These are phyloP conservation scores for Gymnopilus dilepis DNA, from an alignment of 768 basidiomycete species.

Conservation along the genomic window DNA sequence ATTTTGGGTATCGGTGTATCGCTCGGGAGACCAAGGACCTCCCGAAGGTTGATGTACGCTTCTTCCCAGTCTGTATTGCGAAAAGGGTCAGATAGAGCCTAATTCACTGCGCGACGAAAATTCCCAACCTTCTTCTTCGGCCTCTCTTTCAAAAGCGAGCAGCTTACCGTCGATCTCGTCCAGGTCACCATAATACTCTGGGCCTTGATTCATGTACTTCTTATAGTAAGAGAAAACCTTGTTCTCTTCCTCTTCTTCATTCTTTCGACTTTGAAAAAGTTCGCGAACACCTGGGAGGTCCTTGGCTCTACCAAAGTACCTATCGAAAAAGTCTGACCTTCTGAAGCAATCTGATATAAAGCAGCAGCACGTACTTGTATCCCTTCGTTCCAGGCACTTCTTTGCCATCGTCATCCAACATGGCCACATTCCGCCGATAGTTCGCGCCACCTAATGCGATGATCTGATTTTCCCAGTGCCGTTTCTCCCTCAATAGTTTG, in stretches of 20 bases:
- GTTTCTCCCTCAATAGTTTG: slow-evolving; percentile 91
- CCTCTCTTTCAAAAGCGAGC: slow-evolving; percentile 69
- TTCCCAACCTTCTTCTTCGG: slow-evolving; percentile 73
- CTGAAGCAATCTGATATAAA: not conserved
- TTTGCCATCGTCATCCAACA: slow-evolving; percentile 93
- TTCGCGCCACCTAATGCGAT: slow-evolving; percentile 96
- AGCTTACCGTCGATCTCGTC: slow-evolving; percentile 81
- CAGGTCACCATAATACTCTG: slow-evolving; percentile 88
- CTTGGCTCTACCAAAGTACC: slow-evolving; percentile 97
- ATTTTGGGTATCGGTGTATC: slow-evolving; percentile 60
- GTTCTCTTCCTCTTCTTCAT: slow-evolving; percentile 90
- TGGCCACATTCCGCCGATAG: slow-evolving; percentile 90
- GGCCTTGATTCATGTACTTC: slow-evolving; percentile 87
- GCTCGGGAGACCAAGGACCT: slow-evolving; percentile 53
- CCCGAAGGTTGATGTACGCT: slow-evolving; percentile 58
- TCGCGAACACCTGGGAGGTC: slow-evolving; percentile 95
- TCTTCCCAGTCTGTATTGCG: slow-evolving; percentile 65
- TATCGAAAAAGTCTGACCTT: slow-evolving; percentile 33
- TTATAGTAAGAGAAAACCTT: slow-evolving; percentile 77
- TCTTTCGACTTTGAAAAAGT: slow-evolving; percentile 86
- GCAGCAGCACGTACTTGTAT: slow-evolving; percentile 75
- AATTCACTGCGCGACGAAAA: not conserved
- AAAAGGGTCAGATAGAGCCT: not conserved
- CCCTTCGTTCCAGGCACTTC: slow-evolving; percentile 97
- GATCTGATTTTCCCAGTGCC: slow-evolving; percentile 98